Base-by-base conservation (phyloP, 495 filamentous ascomycete genomes). In the Daldinia loculata region DNA sequence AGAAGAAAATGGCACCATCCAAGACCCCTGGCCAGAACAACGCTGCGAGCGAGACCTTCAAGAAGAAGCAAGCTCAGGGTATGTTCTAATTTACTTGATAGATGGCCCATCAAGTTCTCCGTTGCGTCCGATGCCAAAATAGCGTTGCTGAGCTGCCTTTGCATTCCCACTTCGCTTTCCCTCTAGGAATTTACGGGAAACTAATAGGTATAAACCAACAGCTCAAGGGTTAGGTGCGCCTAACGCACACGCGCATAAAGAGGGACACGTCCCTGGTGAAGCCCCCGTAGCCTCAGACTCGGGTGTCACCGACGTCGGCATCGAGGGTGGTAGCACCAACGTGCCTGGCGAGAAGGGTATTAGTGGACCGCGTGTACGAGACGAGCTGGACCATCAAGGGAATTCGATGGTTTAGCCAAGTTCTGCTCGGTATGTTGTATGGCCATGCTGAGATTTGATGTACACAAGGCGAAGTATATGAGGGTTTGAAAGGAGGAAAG, bases 331-430 rank as follows among this genome's bases (percentile, higher is more conserved):
- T 2, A 69, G 27, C 34, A 72, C 69, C 17, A 66, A 72, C 29
- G 45, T 75, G 14, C 68, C 72, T 2, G 72, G 72, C 19, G 68
- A 71, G 64, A 74, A 74, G 61, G 72, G 69, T 4, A 73, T 75
- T 22, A 60, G 17, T 0, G 70, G 69, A 3, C 58, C 51, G 15
- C 73, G 55, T 3, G 70, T 72, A 0, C 53, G 61, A 4, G 72
- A 72, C 27, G 72, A 69, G 43, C 1, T 72, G 30, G 65, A 75
- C 7, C 55, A 14, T 2, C 67, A 22, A 36, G 72, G 68, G 15
- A 74, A 74, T 15, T 70, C 67, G 2, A 74, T 74, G 71, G 67
- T 70, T 29, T 70, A 24, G n/a, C 6, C 7, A n/a, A 17, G 7
- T n/a, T 43, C 6, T 43, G 39, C 2, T 43, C 5, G 15, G 19